Base-by-base conservation (phyloP, 2,329 filamentous ascomycete species). In the Claviceps quebecensis region DNA sequence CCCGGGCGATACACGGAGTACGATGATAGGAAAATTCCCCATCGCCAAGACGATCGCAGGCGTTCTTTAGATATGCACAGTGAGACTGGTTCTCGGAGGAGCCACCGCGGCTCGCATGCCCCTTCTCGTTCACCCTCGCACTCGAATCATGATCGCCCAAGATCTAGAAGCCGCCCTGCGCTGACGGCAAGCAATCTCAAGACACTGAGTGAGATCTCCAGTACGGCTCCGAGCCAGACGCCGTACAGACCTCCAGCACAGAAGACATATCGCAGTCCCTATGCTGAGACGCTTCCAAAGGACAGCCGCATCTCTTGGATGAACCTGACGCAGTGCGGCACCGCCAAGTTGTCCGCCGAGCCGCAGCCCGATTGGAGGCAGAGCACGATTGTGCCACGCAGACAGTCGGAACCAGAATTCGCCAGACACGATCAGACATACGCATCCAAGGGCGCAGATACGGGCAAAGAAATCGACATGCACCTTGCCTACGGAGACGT, bases 401-500 rank as follows among this genome's bases (percentile, higher is more conserved):
- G 60, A 29, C 54, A 54, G 23, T 74, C 74, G 6, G 69, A 73
- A 19, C 65, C 69, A 1, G 61, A 68, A 9, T 56, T 72, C 19
- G 58, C 59, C 26, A 57, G 57, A 11, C 29, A 34, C 46, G 55
- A 41, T 19, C 54, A 47, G 54, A 59, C 45, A 55, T 54, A 59
- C 54, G 45, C 56, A 29, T n/a, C 43, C 43, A 29, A 34, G 29
- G 29, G 29, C 29, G 29, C 23, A 13, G 43, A 29, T 22, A 29
- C 43, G 26, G 57, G 60, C 45, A 72, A 76, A 58, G 72, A 81
- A 51, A 82, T 95, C 59, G 91, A 96, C 62, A 89, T 95, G 86
- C 77, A 95, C 63, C 74, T 97, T 7, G 91, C 91, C 7, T 97
- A 96, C 61, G 91, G 91, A 54, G 83, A 87, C 49, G 73, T 93